phyloP scores from a whole-genome alignment of 2,329 filamentous ascomycete species.

The Epichloe gansuensis region DNA sequence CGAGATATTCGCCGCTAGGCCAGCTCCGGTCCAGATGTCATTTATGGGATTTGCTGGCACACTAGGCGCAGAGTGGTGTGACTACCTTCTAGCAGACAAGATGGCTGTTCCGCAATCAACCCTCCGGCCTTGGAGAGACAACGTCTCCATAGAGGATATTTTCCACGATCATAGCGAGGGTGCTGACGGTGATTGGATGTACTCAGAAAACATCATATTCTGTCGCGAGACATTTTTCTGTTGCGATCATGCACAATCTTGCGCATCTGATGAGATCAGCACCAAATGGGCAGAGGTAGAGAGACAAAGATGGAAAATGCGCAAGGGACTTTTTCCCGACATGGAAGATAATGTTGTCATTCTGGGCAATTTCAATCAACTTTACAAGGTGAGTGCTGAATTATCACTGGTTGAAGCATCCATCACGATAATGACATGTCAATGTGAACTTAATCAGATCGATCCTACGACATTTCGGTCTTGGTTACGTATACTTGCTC shows the following conservation, averaged over 20 bases:
- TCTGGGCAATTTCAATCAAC: constrained; percentile 93
- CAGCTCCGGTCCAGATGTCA: constrained; percentile 95
- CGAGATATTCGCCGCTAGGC: constrained; percentile 89
- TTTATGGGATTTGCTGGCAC: constrained; percentile 99
- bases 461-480: constrained; percentile 92
- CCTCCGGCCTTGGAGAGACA: constrained; percentile 65
- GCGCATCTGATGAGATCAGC: constrained; percentile 52
- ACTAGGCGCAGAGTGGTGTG: constrained; percentile 93
- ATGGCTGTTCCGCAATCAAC: constrained; percentile 76
- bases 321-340: constrained; percentile 78
- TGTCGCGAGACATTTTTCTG: constrained; percentile 95
- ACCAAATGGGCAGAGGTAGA: constrained; percentile 79
- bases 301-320: constrained; percentile 74
- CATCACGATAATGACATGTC: neutral
- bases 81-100: constrained; percentile 85
- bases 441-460: constrained; percentile 44
- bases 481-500: constrained; percentile 82
- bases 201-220: constrained; percentile 93
- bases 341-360: constrained; percentile 77
- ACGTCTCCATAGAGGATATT: constrained; percentile 59
- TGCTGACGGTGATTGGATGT: constrained; percentile 72
- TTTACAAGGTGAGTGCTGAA: constrained; percentile 68
- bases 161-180: constrained; percentile 53
- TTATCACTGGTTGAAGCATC: neutral
- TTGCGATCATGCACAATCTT: constrained; percentile 89